Conservation (phyloP, 257 asterid genomes). For the Nicotiana paniculata region DNA sequence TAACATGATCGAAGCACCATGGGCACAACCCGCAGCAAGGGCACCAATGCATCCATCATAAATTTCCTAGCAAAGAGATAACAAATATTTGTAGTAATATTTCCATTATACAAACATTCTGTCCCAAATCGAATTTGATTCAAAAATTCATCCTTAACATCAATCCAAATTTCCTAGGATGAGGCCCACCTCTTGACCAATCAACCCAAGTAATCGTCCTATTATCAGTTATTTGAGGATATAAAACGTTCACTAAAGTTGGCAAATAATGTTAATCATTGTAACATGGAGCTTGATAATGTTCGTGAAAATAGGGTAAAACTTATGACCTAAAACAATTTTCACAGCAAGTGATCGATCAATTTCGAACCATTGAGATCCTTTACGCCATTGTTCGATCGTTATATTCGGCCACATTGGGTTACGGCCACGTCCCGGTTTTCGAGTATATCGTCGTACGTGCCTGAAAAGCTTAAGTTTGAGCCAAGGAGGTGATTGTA, state of each 20-base stretch:
- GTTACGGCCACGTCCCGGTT: slow-evolving; percentile 50
- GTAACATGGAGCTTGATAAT: slow-evolving; percentile 41
- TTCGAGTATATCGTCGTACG: slow-evolving; percentile 43
- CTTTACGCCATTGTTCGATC: slow-evolving; percentile 18
- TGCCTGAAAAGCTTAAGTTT: slow-evolving; percentile 34
- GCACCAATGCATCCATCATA: slow-evolving; percentile 33
- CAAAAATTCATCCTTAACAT: slow-evolving; percentile 37
- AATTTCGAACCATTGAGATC: too few relatives aligned
- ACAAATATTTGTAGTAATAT: slow-evolving; percentile 27
- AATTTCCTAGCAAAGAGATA: slow-evolving; percentile 69
- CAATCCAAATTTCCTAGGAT: slow-evolving; percentile 53
- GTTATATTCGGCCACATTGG: slow-evolving; percentile 45
- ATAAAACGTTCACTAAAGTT: slow-evolving; percentile 47
- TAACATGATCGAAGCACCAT: too few relatives aligned
- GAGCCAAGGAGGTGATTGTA: not conserved
- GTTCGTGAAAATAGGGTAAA: slow-evolving; percentile 28
- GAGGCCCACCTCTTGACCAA: slow-evolving; percentile 67
- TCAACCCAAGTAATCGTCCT: slow-evolving; percentile 51
- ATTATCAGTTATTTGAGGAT: slow-evolving; percentile 34
- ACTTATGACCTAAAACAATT: slow-evolving; percentile 33
- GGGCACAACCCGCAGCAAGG: slow-evolving; percentile 47
- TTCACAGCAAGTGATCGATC: slow-evolving; percentile 42
- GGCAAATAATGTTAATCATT: slow-evolving; percentile 41
- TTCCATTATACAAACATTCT: slow-evolving; percentile 51
- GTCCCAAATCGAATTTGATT: slow-evolving; percentile 28